phyloP scores from a whole-genome alignment of 768 basidiomycete genomes.

The Chlorophyllum brunneum region DNA sequence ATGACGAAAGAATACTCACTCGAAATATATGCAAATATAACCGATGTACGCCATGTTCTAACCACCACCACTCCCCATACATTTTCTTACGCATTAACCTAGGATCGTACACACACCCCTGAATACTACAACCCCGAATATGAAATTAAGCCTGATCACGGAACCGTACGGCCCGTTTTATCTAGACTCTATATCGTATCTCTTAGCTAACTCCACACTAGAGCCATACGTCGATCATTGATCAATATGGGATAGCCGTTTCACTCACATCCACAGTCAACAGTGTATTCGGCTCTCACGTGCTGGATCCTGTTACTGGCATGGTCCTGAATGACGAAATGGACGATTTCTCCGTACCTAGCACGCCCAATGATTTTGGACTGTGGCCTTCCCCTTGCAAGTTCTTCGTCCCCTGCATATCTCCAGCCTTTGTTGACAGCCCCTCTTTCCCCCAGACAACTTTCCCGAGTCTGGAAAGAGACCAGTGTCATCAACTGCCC shows the following conservation, averaged over 20 bases:
- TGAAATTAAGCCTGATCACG: slow-evolving; percentile 78
- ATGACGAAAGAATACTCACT: slow-evolving; percentile 66
- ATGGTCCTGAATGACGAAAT: slow-evolving; percentile 92
- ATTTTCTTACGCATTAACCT: slow-evolving; percentile 2
- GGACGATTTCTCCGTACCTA: slow-evolving; percentile 92
- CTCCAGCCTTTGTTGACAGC: not conserved
- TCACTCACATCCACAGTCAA: slow-evolving; percentile 88
- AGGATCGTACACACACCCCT: slow-evolving; percentile 80
- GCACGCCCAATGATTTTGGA: slow-evolving; percentile 79
- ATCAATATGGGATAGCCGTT: slow-evolving; percentile 84
- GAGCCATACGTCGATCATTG: slow-evolving; percentile 84
- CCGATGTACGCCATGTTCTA: slow-evolving; percentile 55
- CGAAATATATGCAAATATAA: slow-evolving; percentile 61
- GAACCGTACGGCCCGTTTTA: slow-evolving; percentile 56
- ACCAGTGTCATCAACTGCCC: slow-evolving; percentile 80
- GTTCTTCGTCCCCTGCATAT: slow-evolving; percentile 16
- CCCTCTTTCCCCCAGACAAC: slow-evolving; percentile 62
- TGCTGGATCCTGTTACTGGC: slow-evolving; percentile 84
- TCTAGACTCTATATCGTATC: not conserved
- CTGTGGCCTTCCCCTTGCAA: slow-evolving; percentile 78
- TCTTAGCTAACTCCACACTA: slow-evolving; percentile 29
- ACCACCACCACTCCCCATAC: not conserved
- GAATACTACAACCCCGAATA: slow-evolving; percentile 84
- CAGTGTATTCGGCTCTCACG: slow-evolving; percentile 81
- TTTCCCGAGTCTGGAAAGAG: slow-evolving; percentile 87